A percentile compares a stretch with the other conserved stretches of the same genome.
These are phyloP conservation scores for Apiospora kogelbergensis DNA, from an alignment of 2,329 filamentous ascomycete genomes.

Conservation along the genomic window DNA sequence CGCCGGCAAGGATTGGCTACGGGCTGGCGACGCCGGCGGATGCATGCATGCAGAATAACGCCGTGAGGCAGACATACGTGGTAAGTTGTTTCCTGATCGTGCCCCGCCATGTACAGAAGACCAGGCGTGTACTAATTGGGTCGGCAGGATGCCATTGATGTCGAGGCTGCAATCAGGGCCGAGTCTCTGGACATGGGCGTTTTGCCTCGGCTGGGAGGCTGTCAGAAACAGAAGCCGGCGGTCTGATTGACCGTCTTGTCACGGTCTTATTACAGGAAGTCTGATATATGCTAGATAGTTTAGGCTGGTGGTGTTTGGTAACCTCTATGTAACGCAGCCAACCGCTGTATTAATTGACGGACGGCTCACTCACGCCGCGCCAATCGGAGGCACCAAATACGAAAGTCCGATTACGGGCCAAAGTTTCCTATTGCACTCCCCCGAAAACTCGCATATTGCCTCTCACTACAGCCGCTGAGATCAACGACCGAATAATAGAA, in stretches of 20 bases:
- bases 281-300: no score
- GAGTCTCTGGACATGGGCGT: conserved; percentile 29
- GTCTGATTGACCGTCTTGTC: conserved; percentile 21
- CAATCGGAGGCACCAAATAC: no score
- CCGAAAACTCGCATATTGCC: no score
- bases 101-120: not conserved
- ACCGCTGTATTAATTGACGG: no score
- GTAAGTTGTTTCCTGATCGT: conserved; percentile 17
- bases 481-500: no score
- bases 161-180: conserved; percentile 26
- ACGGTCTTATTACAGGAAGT: no score
- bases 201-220: conserved; percentile 23
- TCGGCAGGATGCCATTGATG: conserved; percentile 28
- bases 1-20: not conserved
- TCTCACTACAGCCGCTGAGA: no score
- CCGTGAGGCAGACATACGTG: conserved; percentile 20
- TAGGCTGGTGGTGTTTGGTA: no score
- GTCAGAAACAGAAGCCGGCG: conserved; percentile 17
- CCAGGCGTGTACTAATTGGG: not conserved
- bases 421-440: no score
- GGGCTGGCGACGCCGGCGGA: conserved; percentile 15
- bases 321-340: no score
- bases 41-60: conserved; percentile 18
- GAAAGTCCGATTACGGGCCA: no score
- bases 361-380: no score